phyloP scores from a whole-genome alignment of 352 stramenopile genomes.

The Pythium scleroteichum region DNA sequence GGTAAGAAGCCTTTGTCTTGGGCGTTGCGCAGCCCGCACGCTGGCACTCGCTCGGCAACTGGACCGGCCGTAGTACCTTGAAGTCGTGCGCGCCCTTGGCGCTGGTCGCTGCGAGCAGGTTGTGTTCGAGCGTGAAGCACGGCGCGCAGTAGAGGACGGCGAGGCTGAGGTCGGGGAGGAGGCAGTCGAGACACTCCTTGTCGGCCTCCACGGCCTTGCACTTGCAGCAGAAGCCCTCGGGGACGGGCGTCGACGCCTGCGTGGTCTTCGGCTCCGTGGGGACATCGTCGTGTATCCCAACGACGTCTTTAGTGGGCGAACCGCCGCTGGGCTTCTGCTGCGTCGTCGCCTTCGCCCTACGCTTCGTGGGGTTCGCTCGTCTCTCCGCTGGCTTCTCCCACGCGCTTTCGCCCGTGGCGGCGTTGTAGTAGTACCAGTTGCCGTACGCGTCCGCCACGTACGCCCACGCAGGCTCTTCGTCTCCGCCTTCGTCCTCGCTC shows the following conservation, averaged over 20 bases:
- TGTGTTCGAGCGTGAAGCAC: conserved; percentile 63
- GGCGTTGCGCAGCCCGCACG: conserved; percentile 24
- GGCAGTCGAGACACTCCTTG: conserved; percentile 64
- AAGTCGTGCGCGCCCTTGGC: conserved; percentile 57
- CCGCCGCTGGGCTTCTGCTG: conserved; percentile 1
- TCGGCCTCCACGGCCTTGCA: conserved; percentile 37
- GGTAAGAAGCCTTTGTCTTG: conserved; percentile 40
- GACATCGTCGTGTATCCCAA: neutral
- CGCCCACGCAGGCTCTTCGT: conserved; percentile 39
- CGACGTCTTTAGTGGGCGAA: conserved; percentile 3
- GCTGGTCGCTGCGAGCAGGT: neutral
- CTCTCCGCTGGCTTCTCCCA: conserved; percentile 56
- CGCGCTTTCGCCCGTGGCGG: conserved; percentile 41
- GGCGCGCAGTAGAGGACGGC: conserved; percentile 38
- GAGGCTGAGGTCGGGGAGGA: conserved; percentile 8
- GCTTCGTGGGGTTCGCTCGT: conserved; percentile 13
- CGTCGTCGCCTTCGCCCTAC: conserved; percentile 11
- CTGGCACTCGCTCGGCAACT: conserved; percentile 34
- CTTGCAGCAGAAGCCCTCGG: conserved; percentile 39
- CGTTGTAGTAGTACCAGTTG: conserved; percentile 73
- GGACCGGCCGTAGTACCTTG: conserved; percentile 29
- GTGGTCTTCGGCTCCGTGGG: neutral
- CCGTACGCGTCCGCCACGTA: conserved; percentile 43
- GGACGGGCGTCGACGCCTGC: neutral
- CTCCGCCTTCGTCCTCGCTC: conserved; percentile 18